Evolutionary conservation across 306 rosid species (phyloP).

Genomic region (Fragaria ananassa): DNA sequence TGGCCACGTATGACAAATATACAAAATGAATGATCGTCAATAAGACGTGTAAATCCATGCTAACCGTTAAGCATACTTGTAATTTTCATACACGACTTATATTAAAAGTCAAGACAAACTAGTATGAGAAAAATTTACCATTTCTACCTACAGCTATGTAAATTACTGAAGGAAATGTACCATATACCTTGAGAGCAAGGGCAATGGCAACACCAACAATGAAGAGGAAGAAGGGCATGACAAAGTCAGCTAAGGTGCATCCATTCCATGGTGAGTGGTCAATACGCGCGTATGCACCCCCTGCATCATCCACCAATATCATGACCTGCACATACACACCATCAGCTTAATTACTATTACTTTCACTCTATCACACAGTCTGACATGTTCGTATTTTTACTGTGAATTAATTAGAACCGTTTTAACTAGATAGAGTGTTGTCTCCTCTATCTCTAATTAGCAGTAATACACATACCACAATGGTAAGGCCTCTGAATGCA

Average conservation of each 20-base stretch:
- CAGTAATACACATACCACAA: constrained; percentile 45
- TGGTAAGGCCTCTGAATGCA: constrained; percentile 90
- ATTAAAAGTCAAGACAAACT: not conserved
- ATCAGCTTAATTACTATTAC: not conserved
- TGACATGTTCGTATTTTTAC: not conserved
- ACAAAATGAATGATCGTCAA: not conserved
- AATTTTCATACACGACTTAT: not conserved
- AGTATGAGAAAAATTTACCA: not conserved
- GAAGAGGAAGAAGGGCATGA: constrained; percentile 95
- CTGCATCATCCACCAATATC: constrained; percentile 86
- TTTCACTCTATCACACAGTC: not conserved
- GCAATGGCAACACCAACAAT: constrained; percentile 90
- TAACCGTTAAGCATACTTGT: not conserved
- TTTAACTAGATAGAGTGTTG: not conserved
- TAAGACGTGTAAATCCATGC: too few species aligned
- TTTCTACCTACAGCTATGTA: not conserved
- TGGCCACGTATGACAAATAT: not conserved
- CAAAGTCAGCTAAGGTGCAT: constrained; percentile 85
- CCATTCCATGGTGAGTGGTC: constrained; percentile 97
- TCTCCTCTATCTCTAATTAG: not conserved
- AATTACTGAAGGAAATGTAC: not conserved
- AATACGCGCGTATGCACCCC: constrained; percentile 67
- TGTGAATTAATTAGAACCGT: not conserved
- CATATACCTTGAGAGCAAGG: constrained; percentile 70
- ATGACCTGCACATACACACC: constrained; percentile 45